Conservation (phyloP, 2,329 filamentous ascomycete genomes). For the Metarhizium brunneum region DNA sequence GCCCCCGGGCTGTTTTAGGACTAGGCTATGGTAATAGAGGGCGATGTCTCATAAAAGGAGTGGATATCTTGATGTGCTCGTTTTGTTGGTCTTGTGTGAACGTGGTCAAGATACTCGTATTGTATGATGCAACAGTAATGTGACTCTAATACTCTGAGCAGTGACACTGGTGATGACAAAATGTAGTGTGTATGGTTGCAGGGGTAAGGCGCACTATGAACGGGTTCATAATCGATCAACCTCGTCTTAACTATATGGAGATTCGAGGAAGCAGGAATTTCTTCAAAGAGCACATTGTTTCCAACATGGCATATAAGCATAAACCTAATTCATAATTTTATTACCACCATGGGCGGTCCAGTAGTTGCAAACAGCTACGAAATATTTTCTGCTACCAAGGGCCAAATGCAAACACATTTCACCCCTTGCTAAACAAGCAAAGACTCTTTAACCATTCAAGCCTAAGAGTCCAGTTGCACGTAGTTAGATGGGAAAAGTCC, state of each 20-base stretch:
- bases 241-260: not conserved
- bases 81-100: not conserved
- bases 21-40: constrained; percentile 2
- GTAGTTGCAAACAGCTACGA: not conserved
- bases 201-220: not conserved
- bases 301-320: not conserved
- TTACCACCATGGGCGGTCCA: not conserved
- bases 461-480: constrained; percentile 44
- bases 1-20: not conserved
- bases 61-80: not conserved
- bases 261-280: not conserved
- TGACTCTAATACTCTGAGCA: not conserved
- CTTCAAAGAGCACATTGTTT: too few species aligned
- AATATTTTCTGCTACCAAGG: not conserved
- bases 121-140: not conserved
- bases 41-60: not conserved
- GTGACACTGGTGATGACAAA: not conserved
- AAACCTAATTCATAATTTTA: not conserved
- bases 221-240: not conserved
- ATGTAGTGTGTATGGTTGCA: too few species aligned
- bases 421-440: not conserved
- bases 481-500: constrained; percentile 80
- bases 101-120: not conserved
- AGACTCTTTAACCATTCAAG: not conserved
- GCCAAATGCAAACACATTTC: not conserved